Base-by-base conservation (phyloP, 495 filamentous ascomycete genomes). In the Neurospora tetrasperma region DNA sequence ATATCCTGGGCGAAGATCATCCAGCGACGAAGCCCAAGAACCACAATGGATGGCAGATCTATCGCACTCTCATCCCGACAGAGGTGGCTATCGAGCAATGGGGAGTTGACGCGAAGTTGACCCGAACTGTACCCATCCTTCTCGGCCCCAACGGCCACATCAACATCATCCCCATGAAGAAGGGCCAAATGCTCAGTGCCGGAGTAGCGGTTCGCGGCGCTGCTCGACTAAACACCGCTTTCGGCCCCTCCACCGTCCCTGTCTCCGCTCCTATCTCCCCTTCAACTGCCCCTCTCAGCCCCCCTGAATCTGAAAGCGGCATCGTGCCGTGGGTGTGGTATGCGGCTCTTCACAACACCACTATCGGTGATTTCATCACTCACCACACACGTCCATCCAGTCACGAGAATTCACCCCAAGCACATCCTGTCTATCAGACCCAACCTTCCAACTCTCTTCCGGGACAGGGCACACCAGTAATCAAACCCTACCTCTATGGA, bases 31-130 rank as follows among this genome's bases (percentile, higher is more conserved):
- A 70, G 35, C 80, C 84, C 16, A 79, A 82, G 69, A 83, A 83
- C 75, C 80, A 82, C 71, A 81, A 83, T 69, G 72, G 81, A 66
- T 85, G 80, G 79, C 77, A 82, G 75, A 81, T 84, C 39, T 85
- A 83, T 75, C 81, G 83, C 14, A 82, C 83, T 3, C 74, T 85
- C 66, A 76, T 86, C 4, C 42, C 79, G 3, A 78, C 75, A 12
- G 74, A 74, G 5, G 74, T 80, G 41, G 82, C 80, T 42, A 78
- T 82, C 16, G 14, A 35, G 27, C 74, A 73, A 10, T 76, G 82
- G 46, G 82, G 79, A 40, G 78, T 82, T 31, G 71, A 80, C 59
- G 73, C 76, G 18, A 78, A 75, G 70, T 81, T 77, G 77, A 77
- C 78, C 4, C 73, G 69, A 1, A 72, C 70, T 14, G 82, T 82